A percentile compares a stretch with the other conserved stretches of the same genome.
Evolutionary conservation across 73 alveolate species (phyloP).

Genomic region (Symbiodinium natans): DNA sequence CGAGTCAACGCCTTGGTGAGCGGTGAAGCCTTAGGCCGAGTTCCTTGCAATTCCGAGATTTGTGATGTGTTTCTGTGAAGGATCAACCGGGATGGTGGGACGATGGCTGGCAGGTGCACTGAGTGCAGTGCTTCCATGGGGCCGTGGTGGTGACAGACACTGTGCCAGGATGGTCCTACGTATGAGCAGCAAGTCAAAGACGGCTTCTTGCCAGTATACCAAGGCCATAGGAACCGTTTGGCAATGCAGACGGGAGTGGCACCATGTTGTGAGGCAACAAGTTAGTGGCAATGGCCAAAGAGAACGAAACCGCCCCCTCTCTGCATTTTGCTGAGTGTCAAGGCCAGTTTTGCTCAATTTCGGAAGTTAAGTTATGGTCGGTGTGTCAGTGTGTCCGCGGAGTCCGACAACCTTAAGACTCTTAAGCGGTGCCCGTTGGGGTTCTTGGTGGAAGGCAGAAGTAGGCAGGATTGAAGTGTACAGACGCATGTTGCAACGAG

Average conservation of each 20-base stretch:
- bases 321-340: not conserved
- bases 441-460: no score
- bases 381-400: no score
- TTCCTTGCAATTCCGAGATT: not conserved
- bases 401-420: no score
- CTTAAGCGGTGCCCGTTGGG: no score
- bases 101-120: not conserved
- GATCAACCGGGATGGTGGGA: conserved; percentile 9
- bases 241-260: not conserved
- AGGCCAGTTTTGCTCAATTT: no score
- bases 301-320: conserved; percentile 5
- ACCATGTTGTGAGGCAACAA: conserved; percentile 14
- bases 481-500: no score
- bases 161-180: conserved; percentile 56
- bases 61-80: no score
- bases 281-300: conserved; percentile 82
- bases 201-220: conserved; percentile 75
- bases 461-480: no score
- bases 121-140: no score
- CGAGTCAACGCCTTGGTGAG: not conserved
- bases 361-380: no score
- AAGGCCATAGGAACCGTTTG: conserved; percentile 8
- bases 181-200: conserved; percentile 75
- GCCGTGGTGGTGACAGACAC: no score
- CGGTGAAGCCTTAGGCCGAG: no score